These are phyloP conservation scores for Coemansia biformis DNA, from an alignment of 192 early-diverging fungal species.

Conservation along the genomic window DNA sequence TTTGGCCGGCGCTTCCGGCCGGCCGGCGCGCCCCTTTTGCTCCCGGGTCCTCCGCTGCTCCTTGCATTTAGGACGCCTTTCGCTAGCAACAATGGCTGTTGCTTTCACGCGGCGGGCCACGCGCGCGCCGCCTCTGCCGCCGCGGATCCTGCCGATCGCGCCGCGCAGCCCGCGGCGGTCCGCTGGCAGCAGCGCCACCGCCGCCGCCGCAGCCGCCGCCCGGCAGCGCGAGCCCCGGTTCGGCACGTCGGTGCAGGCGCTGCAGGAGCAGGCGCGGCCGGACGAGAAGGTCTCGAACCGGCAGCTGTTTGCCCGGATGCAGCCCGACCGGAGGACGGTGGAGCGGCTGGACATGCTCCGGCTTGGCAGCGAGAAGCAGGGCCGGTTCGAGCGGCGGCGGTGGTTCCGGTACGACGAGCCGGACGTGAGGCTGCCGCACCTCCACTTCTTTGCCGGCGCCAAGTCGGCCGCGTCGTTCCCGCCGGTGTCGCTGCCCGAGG, in stretches of 20 bases:
- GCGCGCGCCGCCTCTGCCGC: not conserved
- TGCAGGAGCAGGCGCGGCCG: slow-evolving; percentile 14
- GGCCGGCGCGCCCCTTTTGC: too few relatives aligned
- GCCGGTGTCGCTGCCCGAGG: slow-evolving; percentile 30
- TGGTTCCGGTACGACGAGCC: slow-evolving; percentile 47
- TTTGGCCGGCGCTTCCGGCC: too few relatives aligned
- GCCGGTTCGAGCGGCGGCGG: slow-evolving; percentile 39
- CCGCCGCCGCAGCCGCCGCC: not conserved
- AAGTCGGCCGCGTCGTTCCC: slow-evolving; percentile 41
- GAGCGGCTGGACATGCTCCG: slow-evolving; percentile 38
- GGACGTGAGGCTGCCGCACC: slow-evolving; percentile 35
- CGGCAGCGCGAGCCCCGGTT: slow-evolving; percentile 7
- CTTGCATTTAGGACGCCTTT: too few relatives aligned
- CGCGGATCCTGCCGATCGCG: slow-evolving; percentile 8
- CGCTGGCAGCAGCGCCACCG: not conserved
- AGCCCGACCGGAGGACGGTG: slow-evolving; percentile 25
- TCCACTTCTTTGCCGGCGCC: slow-evolving; percentile 49
- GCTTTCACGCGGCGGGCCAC: not conserved
- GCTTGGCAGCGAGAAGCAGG: slow-evolving; percentile 39
- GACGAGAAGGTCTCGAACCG: slow-evolving; percentile 31
- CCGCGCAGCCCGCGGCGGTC: slow-evolving; percentile 2
- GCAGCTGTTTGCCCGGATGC: slow-evolving; percentile 38
- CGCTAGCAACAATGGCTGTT: too few relatives aligned
- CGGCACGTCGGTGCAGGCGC: slow-evolving; percentile 24
- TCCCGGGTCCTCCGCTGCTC: too few relatives aligned